Evolutionary conservation across 352 stramenopile genomes (phyloP).

Genomic region (Phytophthora citrophthora): DNA sequence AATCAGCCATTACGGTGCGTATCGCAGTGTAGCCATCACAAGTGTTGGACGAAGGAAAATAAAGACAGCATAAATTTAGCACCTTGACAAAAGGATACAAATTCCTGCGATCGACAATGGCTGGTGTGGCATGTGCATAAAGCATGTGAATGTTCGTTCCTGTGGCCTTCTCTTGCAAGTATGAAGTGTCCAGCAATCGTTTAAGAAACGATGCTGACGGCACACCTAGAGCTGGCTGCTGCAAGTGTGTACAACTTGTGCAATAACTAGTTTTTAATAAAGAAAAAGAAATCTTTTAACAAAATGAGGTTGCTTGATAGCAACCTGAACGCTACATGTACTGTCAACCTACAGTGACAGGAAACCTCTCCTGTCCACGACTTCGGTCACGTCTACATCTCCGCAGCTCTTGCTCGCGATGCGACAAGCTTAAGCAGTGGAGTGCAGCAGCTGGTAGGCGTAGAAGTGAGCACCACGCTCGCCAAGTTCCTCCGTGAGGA

Average conservation of each 20-base stretch:
- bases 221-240: too few relatives aligned
- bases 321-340: conserved; percentile 27
- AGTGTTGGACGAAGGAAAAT: background rate
- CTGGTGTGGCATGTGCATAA: too few relatives aligned
- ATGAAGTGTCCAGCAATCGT: background rate
- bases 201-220: background rate
- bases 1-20: conserved; percentile 6
- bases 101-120: background rate
- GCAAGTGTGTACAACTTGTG: too few relatives aligned
- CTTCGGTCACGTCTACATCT: conserved; percentile 27
- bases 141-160: too few relatives aligned
- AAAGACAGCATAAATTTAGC: too few relatives aligned
- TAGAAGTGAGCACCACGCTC: conserved; percentile 90
- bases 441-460: conserved; percentile 74
- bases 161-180: background rate
- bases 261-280: background rate
- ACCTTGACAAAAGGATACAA: background rate
- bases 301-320: conserved; percentile 26
- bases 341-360: conserved; percentile 7
- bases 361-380: conserved; percentile 9
- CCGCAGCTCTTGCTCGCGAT: conserved; percentile 22
- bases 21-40: conserved; percentile 4
- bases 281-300: conserved; percentile 18
- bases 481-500: conserved; percentile 89
- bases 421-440: conserved; percentile 38